Conservation (phyloP, 768 basidiomycete genomes). For the Aureoboletus auriporus region DNA sequence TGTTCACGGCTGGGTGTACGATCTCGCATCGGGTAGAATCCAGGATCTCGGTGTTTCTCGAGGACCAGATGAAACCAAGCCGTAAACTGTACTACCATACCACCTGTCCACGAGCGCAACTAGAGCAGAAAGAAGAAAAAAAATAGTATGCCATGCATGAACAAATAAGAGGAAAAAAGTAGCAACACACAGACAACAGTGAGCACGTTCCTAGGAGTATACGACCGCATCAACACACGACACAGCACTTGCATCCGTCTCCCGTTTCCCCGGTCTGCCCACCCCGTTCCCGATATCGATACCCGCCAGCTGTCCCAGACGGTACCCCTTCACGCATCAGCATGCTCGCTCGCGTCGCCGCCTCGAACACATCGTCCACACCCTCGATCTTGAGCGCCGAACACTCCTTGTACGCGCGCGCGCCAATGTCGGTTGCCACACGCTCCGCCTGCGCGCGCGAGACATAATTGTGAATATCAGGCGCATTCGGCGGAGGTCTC, state of each 20-base stretch:
- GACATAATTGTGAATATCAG: slow-evolving; percentile 54
- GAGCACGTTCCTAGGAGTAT: no score
- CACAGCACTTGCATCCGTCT: slow-evolving; percentile 57
- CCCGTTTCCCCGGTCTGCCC: slow-evolving; percentile 38
- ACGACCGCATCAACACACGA: slow-evolving; percentile 49
- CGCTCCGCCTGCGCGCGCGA: slow-evolving; percentile 78
- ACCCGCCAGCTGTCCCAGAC: slow-evolving; percentile 49
- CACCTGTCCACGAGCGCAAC: no score
- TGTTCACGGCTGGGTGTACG: slow-evolving; percentile 77
- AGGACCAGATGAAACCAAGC: not conserved
- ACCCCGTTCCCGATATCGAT: slow-evolving; percentile 47
- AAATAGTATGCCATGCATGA: slow-evolving; percentile 1
- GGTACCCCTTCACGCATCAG: slow-evolving; percentile 85
- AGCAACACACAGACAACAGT: not conserved
- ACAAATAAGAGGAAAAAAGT: not conserved
- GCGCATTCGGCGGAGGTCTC: slow-evolving; percentile 53
- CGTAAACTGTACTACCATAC: no score
- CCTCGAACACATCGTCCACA: slow-evolving; percentile 97
- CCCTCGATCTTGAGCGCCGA: slow-evolving; percentile 87
- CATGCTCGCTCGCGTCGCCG: slow-evolving; percentile 95
- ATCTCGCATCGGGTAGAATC: slow-evolving; percentile 55
- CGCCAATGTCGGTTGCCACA: slow-evolving; percentile 81
- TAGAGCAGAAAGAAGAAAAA: not conserved
- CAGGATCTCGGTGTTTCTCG: slow-evolving; percentile 52
- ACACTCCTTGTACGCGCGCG: slow-evolving; percentile 92